Evolutionary conservation across 192 early-diverging fungal species (phyloP).

Genomic region (Phlyctochytrium planicorne): DNA sequence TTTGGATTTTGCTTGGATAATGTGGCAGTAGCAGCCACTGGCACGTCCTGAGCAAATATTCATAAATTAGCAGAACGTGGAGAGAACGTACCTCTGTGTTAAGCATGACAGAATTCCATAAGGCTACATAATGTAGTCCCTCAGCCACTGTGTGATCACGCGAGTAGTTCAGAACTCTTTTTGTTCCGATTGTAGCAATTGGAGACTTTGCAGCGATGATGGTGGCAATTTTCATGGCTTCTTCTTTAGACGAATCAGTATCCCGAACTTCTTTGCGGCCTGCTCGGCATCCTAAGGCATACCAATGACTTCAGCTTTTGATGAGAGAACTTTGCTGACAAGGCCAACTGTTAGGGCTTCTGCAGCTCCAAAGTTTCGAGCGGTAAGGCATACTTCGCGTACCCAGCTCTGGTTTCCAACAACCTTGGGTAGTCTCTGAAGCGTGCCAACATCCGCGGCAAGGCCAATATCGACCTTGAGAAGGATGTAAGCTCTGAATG

Average conservation of each 20-base stretch:
- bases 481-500: background rate
- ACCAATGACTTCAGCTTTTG: conserved; percentile 49
- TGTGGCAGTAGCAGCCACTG: no score
- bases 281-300: no score
- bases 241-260: conserved; percentile 30
- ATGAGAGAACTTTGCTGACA: conserved; percentile 52
- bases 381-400: conserved; percentile 87
- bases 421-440: conserved; percentile 94
- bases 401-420: conserved; percentile 89
- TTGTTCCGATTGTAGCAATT: conserved; percentile 80
- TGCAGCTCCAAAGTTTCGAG: conserved; percentile 61
- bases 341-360: conserved; percentile 68
- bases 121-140: conserved; percentile 79
- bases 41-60: no score
- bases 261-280: background rate
- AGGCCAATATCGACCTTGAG: conserved; percentile 90
- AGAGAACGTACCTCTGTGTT: no score
- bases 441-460: conserved; percentile 89
- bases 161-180: conserved; percentile 86
- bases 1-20: no score
- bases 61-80: no score
- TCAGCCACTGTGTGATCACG: conserved; percentile 91
- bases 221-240: conserved; percentile 67
- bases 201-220: conserved; percentile 88
- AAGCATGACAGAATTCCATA: conserved; percentile 88